phyloP scores from a whole-genome alignment of 2,329 filamentous ascomycete genomes.

The Sporothrix phasma region DNA sequence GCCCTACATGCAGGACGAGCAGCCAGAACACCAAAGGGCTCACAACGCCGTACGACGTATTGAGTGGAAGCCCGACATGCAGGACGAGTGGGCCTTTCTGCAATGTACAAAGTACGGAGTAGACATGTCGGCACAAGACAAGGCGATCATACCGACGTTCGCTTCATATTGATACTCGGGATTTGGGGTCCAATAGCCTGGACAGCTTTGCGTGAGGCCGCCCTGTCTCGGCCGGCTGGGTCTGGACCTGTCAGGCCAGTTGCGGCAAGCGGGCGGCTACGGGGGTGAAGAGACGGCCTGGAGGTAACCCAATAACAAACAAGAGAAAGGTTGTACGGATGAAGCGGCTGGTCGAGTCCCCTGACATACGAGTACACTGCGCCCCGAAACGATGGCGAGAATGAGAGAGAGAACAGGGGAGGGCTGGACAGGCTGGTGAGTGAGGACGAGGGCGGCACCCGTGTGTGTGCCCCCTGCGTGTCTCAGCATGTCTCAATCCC shows the following conservation, averaged over 20 bases:
- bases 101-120: neutral
- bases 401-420: too few species aligned
- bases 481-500: neutral
- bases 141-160: neutral
- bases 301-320: neutral
- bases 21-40: neutral
- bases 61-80: neutral
- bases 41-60: neutral
- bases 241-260: neutral
- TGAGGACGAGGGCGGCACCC: neutral
- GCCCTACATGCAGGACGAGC: neutral
- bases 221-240: neutral
- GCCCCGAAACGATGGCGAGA: neutral
- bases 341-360: neutral
- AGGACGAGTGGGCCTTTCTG: neutral
- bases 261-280: neutral
- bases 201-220: neutral
- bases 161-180: neutral
- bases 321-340: neutral
- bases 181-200: neutral
- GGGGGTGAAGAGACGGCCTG: neutral
- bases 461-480: neutral
- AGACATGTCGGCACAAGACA: neutral
- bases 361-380: neutral
- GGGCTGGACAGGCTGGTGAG: neutral